phyloP scores from a whole-genome alignment of 2,329 filamentous ascomycete species.

The Phialophora expanda region DNA sequence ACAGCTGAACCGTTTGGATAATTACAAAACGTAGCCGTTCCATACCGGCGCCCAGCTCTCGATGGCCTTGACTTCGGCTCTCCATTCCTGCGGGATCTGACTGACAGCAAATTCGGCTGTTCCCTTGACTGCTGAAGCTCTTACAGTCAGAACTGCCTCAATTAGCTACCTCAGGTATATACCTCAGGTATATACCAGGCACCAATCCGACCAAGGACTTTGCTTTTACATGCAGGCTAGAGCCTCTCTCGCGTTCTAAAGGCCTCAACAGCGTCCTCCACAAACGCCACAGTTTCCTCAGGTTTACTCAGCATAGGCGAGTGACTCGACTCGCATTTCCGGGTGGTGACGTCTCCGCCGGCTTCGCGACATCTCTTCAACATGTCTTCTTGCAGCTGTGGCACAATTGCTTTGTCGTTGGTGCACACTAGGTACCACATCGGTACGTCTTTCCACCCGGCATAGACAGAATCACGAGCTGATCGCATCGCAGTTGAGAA shows the following conservation, averaged over 20 bases:
- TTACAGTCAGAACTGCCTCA: background rate
- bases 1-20: background rate
- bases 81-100: background rate
- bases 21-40: background rate
- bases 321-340: constrained; percentile 54
- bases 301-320: constrained; percentile 58
- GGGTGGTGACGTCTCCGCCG: constrained; percentile 47
- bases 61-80: background rate
- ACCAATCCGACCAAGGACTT: background rate
- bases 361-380: constrained; percentile 17
- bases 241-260: constrained; percentile 2
- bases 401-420: constrained; percentile 50
- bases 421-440: constrained; percentile 54
- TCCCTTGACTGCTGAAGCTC: background rate
- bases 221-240: background rate
- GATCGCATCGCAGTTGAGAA: constrained; percentile 54
- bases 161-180: background rate
- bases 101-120: background rate
- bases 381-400: constrained; percentile 44
- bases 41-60: background rate
- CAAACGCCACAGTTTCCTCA: constrained; percentile 46
- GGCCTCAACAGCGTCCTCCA: constrained; percentile 45
- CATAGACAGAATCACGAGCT: constrained; percentile 52
- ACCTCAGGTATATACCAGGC: too few species aligned
- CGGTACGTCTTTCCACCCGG: constrained; percentile 57